phyloP scores from a whole-genome alignment of 176 grass and related monocot genomes.

The bread wheat (Triticum aestivum) region IWGSC_CS_RefSeq_v2.1 NC_057795.1:60377729-60378228 shows the following conservation, averaged over 20 bases:
- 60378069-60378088: slow-evolving; percentile 25
- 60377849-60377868: slow-evolving; percentile 59
- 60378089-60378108: background rate
- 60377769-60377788: slow-evolving; percentile 94
- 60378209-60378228: background rate
- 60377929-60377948: slow-evolving; percentile 15
- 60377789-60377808: slow-evolving; percentile 88
- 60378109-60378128: background rate
- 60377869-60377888: background rate
- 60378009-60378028: slow-evolving; percentile 18
- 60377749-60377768: slow-evolving; percentile 99
- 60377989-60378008: slow-evolving; percentile 11
- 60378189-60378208: background rate
- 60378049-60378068: background rate
- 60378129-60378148: background rate
- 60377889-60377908: slow-evolving; percentile 21
- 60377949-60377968: background rate
- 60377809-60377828: slow-evolving; percentile 95
- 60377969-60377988: background rate
- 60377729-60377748: slow-evolving; percentile 36
- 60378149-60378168: slow-evolving; percentile 1
- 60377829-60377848: slow-evolving; percentile 99
- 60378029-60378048: slow-evolving; percentile 2
- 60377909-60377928: background rate
- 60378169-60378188: background rate